A percentile compares a stretch with the other conserved stretches of the same genome.
Conservation (phyloP, 352 stramenopile species). For the Globisporangium heterothallicum region DNA sequence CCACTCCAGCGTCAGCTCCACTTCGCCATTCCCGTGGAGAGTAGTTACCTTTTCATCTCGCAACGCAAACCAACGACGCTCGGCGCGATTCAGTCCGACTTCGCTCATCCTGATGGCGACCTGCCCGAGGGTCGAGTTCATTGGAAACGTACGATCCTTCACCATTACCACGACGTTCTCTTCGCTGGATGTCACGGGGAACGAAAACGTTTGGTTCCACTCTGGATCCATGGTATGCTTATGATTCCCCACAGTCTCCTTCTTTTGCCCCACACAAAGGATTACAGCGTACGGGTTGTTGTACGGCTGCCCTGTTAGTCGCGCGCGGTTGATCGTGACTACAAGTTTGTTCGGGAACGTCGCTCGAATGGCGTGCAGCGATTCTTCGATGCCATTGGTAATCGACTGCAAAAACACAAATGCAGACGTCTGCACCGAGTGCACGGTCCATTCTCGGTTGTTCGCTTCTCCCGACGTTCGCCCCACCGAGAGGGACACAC, state of each 20-base stretch:
- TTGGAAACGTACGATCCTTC: slow-evolving; percentile 70
- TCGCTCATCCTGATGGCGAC: slow-evolving; percentile 75
- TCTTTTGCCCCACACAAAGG: slow-evolving; percentile 80
- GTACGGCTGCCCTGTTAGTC: slow-evolving; percentile 79
- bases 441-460: slow-evolving; percentile 78
- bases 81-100: slow-evolving; percentile 71
- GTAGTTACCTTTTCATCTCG: slow-evolving; percentile 62
- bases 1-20: slow-evolving; percentile 88
- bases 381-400: slow-evolving; percentile 63
- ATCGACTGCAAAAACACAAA: slow-evolving; percentile 87
- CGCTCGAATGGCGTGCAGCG: slow-evolving; percentile 66
- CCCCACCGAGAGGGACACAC: slow-evolving; percentile 73
- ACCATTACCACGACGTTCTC: slow-evolving; percentile 62
- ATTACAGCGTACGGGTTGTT: slow-evolving; percentile 84
- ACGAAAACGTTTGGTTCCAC: slow-evolving; percentile 89
- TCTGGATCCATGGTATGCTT: slow-evolving; percentile 88
- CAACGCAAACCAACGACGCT: slow-evolving; percentile 76
- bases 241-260: slow-evolving; percentile 82
- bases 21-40: slow-evolving; percentile 69
- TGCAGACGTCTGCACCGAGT: slow-evolving; percentile 82
- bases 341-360: slow-evolving; percentile 89
- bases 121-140: slow-evolving; percentile 71
- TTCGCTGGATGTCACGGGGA: slow-evolving; percentile 74
- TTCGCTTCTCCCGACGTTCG: slow-evolving; percentile 58
- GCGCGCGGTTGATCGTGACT: slow-evolving; percentile 81